Evolutionary conservation across 2,329 filamentous ascomycete genomes (phyloP).

Genomic region (Cladosporium sp.): DNA sequence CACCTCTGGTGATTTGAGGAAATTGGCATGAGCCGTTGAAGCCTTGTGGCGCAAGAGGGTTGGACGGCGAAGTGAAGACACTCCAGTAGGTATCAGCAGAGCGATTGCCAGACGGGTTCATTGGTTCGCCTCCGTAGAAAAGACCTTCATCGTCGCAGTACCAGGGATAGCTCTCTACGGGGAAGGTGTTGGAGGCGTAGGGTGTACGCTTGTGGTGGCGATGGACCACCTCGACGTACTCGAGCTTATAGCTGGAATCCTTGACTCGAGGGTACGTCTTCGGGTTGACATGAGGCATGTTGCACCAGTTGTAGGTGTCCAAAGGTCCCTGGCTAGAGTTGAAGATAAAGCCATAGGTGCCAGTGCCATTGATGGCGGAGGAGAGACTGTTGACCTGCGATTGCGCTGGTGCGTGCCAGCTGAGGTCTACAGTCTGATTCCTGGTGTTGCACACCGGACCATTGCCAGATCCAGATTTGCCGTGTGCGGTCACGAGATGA

Average conservation of each 20-base stretch:
- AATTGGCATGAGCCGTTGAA: slow-evolving; percentile 77
- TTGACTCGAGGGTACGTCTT: slow-evolving; percentile 61
- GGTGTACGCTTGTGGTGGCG: slow-evolving; percentile 83
- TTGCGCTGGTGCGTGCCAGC: slow-evolving; percentile 60
- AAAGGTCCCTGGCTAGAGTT: slow-evolving; percentile 60
- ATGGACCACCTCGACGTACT: slow-evolving; percentile 80
- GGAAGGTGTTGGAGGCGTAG: slow-evolving; percentile 75
- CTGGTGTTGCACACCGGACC: slow-evolving; percentile 12
- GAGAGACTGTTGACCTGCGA: slow-evolving; percentile 63
- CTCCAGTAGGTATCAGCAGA: slow-evolving; percentile 65
- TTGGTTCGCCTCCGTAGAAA: slow-evolving; percentile 66
- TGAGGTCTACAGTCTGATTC: slow-evolving; percentile 40
- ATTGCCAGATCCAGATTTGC: slow-evolving; percentile 11
- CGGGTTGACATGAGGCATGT: slow-evolving; percentile 79
- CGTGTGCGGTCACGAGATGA: not conserved
- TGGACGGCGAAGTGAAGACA: slow-evolving; percentile 60
- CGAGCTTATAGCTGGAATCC: slow-evolving; percentile 59
- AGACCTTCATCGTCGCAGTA: slow-evolving; percentile 69
- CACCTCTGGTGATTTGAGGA: slow-evolving; percentile 72
- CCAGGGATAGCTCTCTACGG: slow-evolving; percentile 71
- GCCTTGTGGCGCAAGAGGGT: slow-evolving; percentile 66
- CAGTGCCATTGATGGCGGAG: slow-evolving; percentile 57
- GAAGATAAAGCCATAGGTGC: slow-evolving; percentile 73
- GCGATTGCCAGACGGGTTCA: slow-evolving; percentile 47
- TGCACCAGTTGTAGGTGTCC: slow-evolving; percentile 76